These are phyloP conservation scores for Sisymbrium irio DNA, from an alignment of 345 rosid genomes.

Conservation along the genomic window DNA sequence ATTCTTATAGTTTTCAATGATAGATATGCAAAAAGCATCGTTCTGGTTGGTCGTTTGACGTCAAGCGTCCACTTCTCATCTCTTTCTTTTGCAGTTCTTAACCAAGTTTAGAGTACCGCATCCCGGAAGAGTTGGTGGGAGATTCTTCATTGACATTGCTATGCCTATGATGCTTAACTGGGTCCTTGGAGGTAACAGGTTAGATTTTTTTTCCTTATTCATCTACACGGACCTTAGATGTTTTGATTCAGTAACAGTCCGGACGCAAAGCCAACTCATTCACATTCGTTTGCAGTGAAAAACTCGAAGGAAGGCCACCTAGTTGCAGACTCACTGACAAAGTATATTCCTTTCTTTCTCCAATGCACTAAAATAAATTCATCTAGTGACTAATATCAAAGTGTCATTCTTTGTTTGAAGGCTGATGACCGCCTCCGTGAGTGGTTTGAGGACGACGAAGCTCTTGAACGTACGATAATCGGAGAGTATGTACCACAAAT, in stretches of 20 bases:
- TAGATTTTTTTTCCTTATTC: constrained; percentile 22
- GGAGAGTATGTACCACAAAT: constrained; percentile 66
- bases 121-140: constrained; percentile 87
- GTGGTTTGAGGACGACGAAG: constrained; percentile 66
- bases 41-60: not conserved
- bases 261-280: not conserved
- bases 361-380: not conserved
- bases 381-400: not conserved
- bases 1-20: not conserved
- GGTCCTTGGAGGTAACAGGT: constrained; percentile 97
- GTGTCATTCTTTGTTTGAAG: constrained; percentile 18
- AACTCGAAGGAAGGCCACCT: constrained; percentile 73
- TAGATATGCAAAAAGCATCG: not conserved
- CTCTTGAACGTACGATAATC: constrained; percentile 67
- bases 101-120: constrained; percentile 81
- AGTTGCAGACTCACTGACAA: constrained; percentile 87
- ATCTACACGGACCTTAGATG: not conserved
- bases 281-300: constrained; percentile 48
- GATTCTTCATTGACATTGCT: constrained; percentile 66
- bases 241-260: not conserved
- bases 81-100: constrained; percentile 58
- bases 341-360: constrained; percentile 36
- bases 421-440: constrained; percentile 40
- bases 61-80: constrained; percentile 4
- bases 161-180: constrained; percentile 89